phyloP scores from a whole-genome alignment of 1,284 basidiomycete species.

The Leccinum fallax region DNA sequence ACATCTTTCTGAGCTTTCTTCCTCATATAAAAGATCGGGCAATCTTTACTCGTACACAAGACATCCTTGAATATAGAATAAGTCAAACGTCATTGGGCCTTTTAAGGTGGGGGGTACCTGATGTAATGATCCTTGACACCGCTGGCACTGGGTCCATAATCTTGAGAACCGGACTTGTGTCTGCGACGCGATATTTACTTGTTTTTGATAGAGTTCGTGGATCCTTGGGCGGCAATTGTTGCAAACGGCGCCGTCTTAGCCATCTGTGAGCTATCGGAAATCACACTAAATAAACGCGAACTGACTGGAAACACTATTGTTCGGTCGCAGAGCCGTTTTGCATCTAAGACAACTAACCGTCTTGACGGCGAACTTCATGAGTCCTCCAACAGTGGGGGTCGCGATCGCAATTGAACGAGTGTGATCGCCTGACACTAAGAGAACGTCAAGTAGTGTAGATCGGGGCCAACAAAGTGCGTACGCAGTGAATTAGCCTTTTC shows the following conservation, averaged over 20 bases:
- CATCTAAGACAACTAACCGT: constrained; percentile 92
- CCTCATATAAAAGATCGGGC: constrained; percentile 97
- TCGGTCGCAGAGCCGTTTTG: constrained; percentile 79
- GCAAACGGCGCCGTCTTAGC: constrained; percentile 85
- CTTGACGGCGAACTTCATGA: constrained; percentile 98
- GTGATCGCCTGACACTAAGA: constrained; percentile 87
- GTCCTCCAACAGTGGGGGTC: constrained; percentile 89
- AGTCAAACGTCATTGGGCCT: constrained; percentile 2
- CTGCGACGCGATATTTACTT: constrained; percentile 72
- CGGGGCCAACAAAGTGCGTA: constrained; percentile 44
- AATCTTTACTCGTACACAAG: constrained; percentile 95
- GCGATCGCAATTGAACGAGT: constrained; percentile 93
- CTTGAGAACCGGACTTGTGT: constrained; percentile 90
- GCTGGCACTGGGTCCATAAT: constrained; percentile 95
- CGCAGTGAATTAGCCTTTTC: constrained; percentile 84
- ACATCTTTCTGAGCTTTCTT: constrained; percentile 98
- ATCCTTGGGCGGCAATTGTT: constrained; percentile 86
- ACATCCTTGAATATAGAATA: constrained; percentile 67
- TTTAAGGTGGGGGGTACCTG: constrained; percentile 56
- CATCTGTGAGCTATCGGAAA: constrained; percentile 10
- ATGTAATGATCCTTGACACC: constrained; percentile 94
- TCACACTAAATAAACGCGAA: neutral
- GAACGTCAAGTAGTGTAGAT: constrained; percentile 13
- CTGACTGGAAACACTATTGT: constrained; percentile 71
- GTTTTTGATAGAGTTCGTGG: constrained; percentile 90